phyloP scores from a whole-genome alignment of 2,329 filamentous ascomycete genomes.

The Pseudogymnoascus sp. region DNA sequence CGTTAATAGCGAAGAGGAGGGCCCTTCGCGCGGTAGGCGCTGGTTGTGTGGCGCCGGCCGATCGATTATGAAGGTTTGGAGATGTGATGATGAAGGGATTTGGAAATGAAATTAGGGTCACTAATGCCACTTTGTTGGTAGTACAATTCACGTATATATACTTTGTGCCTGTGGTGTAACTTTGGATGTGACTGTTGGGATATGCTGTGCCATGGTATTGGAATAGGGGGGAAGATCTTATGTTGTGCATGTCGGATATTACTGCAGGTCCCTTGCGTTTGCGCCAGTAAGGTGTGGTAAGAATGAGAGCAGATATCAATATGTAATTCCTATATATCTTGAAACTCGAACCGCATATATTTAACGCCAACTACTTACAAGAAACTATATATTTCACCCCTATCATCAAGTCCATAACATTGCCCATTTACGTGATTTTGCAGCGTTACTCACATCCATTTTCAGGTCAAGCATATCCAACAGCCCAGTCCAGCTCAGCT shows the following conservation, averaged over 20 bases:
- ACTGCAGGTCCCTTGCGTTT: not conserved
- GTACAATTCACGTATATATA: constrained; percentile 7
- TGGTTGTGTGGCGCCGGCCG: constrained; percentile 7
- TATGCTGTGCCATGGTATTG: not conserved
- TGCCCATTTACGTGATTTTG: not conserved
- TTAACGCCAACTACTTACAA: not conserved
- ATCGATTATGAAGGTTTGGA: not conserved
- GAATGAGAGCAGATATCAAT: not conserved
- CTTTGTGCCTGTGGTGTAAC: not conserved
- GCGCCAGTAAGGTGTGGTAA: not conserved
- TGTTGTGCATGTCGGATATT: not conserved
- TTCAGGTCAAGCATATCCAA: not conserved
- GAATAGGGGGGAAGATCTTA: not conserved
- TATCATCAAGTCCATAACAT: not conserved
- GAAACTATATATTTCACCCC: not conserved
- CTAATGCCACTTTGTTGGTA: not conserved
- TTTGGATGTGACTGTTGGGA: not conserved
- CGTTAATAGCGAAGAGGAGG: constrained; percentile 5
- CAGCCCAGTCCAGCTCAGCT: not conserved
- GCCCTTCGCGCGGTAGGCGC: constrained; percentile 1
- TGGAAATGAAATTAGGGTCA: constrained; percentile 5
- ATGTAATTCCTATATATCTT: not conserved
- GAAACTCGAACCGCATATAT: not conserved
- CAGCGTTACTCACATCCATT: not conserved
- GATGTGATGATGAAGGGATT: not conserved